Percentiles rank a stretch among this genome's conserved stretches.
phyloP scores from a whole-genome alignment of 148 eudicot genomes.

The Diospyros lotus region DNA sequence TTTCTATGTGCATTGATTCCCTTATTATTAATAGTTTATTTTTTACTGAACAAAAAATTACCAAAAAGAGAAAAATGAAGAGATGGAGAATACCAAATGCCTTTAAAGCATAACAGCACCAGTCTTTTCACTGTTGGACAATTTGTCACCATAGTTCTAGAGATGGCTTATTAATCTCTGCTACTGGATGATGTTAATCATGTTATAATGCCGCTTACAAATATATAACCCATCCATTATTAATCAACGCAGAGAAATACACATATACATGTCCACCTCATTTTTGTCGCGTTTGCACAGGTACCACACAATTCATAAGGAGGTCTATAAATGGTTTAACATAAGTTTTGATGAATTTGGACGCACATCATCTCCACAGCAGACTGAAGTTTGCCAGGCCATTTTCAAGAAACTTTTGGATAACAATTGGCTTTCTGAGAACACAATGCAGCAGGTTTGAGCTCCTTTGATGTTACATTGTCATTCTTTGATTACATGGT shows the following conservation, averaged over 20 bases:
- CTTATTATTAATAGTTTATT: neutral
- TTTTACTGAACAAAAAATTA: no score
- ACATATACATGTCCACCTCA: neutral
- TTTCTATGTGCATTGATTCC: neutral
- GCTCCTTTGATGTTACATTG: neutral
- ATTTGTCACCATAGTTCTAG: no score
- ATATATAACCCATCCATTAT: no score
- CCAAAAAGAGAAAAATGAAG: no score
- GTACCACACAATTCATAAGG: slow-evolving; percentile 82
- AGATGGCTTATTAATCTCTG: no score
- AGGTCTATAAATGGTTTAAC: slow-evolving; percentile 83
- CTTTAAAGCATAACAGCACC: neutral
- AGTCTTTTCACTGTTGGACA: neutral
- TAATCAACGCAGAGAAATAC: no score
- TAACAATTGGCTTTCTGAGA: slow-evolving; percentile 79
- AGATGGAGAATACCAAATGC: no score
- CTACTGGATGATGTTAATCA: no score
- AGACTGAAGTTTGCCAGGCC: slow-evolving; percentile 86
- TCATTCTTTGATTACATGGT: neutral
- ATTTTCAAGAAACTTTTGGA: slow-evolving; percentile 70
- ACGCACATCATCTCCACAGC: slow-evolving; percentile 82
- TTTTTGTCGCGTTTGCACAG: slow-evolving; percentile 25
- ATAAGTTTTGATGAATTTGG: slow-evolving; percentile 88
- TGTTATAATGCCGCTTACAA: no score
- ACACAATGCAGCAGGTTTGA: slow-evolving; percentile 83